Base-by-base conservation (phyloP, 1,139 yeast species). In the Pichia inconspicua region DNA sequence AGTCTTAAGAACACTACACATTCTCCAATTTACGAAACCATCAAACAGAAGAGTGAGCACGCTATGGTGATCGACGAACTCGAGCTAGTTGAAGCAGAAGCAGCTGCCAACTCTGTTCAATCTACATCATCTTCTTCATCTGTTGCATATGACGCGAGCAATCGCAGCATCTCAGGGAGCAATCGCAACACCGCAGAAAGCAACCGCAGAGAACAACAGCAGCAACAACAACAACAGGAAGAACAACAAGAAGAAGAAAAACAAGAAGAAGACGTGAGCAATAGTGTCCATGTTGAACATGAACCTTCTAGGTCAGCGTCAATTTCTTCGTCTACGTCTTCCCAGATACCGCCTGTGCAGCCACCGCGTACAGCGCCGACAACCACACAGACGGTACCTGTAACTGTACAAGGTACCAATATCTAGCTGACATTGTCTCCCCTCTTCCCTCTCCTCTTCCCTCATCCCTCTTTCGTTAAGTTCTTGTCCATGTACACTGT, bases 161-260 rank as follows among this genome's bases (percentile, higher is more conserved):
- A 50, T 45, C 12, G 57, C 53, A 41, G 50, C 48, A 38, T 55
- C 54, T 30, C 44, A 41, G 46, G 48, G 48, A 45, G 45, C 46
- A 48, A 43, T 42, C 50, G 48, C 32, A 35, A 8, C 40, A 32
- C 25, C 39, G 17, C 44, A 15, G 44, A 40, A 40, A 42, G 44
- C 44, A 42, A 42, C 27, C 44, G 44, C 40, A 17, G 12, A 32
- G 12, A 4, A 25, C 17, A 27, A 17, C 32, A 42, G 37, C 17
- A 49, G 40, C 57, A 57, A 15, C 51, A 47, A 17, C 52, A 48
- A 11, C 30, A 28, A 55, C 55, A 22, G 22, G 53, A 49, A 36
- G 55, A 53, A 22, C 47, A 45, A 25, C 32, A 25, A 17, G 50
- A 17, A 31, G 2, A 31, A 12, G 34, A 45, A 40, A 44, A 41